Evolutionary conservation across 2,329 filamentous ascomycete genomes (phyloP).

Genomic region (Lecanoromycetidae sp.): DNA sequence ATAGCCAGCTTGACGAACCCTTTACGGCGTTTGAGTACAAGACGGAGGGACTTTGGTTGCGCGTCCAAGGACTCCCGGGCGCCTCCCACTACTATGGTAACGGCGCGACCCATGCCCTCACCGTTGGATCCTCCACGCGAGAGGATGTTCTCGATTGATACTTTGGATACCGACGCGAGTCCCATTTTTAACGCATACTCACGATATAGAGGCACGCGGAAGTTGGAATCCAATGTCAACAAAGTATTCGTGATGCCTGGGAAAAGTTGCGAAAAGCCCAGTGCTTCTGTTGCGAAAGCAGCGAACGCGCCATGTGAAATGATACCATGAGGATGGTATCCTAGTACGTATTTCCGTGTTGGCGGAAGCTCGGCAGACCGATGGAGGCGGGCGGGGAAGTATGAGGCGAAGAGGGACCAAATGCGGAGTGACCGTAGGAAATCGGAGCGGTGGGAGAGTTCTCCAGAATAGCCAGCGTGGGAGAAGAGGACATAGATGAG

Average conservation of each 20-base stretch:
- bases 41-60: slow-evolving; percentile 59
- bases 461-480: slow-evolving; percentile 62
- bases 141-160: slow-evolving; percentile 81
- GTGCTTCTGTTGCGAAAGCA: slow-evolving; percentile 78
- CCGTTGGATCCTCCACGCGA: slow-evolving; percentile 63
- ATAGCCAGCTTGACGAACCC: slow-evolving; percentile 92
- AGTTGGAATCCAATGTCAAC: slow-evolving; percentile 90
- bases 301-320: slow-evolving; percentile 94
- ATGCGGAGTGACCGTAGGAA: slow-evolving; percentile 60
- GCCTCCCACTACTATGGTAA: slow-evolving; percentile 90
- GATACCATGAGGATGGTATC: slow-evolving; percentile 95
- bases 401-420: slow-evolving; percentile 83
- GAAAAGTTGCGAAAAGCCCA: slow-evolving; percentile 77
- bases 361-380: slow-evolving; percentile 68
- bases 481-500: slow-evolving; percentile 74
- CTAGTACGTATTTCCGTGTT: slow-evolving; percentile 87
- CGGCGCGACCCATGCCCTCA: slow-evolving; percentile 85
- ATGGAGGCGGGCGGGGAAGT: slow-evolving; percentile 82
- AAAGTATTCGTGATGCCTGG: slow-evolving; percentile 91
- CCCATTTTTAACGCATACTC: slow-evolving; percentile 90
- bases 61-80: slow-evolving; percentile 87
- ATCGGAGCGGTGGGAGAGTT: slow-evolving; percentile 60
- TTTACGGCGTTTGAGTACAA: slow-evolving; percentile 73
- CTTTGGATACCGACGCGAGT: slow-evolving; percentile 75
- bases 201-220: slow-evolving; percentile 75